Base-by-base conservation (phyloP, 768 basidiomycete genomes). In the Rhizopogon sp. region DNA sequence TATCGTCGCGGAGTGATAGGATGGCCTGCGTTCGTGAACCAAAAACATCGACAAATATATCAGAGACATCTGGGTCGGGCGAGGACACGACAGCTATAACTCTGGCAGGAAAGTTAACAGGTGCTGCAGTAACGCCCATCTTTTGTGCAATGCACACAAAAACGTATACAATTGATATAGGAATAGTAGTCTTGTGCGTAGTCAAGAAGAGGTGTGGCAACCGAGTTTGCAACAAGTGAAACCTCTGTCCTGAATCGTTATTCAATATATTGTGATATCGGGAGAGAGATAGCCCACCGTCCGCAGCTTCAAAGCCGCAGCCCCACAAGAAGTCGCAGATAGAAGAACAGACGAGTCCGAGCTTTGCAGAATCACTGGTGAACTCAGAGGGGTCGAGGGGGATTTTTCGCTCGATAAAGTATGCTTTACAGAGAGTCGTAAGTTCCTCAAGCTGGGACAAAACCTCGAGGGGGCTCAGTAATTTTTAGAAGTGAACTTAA, bases 161-260 rank as follows among this genome's bases (percentile, higher is more conserved):
- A 22, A 84, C 62, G 66, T 80, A 82, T 39, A 79, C 78, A 42
- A 87, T 70, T 10, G 82, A 82, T 46, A 87, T 78, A 0, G 85
- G 84, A 43, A 87, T 75, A 0, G 82, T 78, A 22, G 66, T 65
- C 54, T 74, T 81, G 60, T 78, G 68, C 1, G 74, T 73, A 1
- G 70, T 72, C 20, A 87, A 73, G 61, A 85, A 83, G 52, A 70
- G 63, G 58, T 85, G 84, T 16, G 85, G 84, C 57, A 84, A 85
- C 45, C 79, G 77, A 56, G 82, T 79, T 49, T 72, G 62, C n/a
- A 82, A 69, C 35, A 72, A 58, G 51, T 74, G 68, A 60, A 79
- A 82, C 13, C 62, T 62, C n/a, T 62, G 42, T 4, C 65, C 78
- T 79, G 56, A 25, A 53, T 16, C 9, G 22, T 39, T 42, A 29